Conservation (phyloP, 371 early-diverging fungal genomes). For the Rhizopus sp. region DNA sequence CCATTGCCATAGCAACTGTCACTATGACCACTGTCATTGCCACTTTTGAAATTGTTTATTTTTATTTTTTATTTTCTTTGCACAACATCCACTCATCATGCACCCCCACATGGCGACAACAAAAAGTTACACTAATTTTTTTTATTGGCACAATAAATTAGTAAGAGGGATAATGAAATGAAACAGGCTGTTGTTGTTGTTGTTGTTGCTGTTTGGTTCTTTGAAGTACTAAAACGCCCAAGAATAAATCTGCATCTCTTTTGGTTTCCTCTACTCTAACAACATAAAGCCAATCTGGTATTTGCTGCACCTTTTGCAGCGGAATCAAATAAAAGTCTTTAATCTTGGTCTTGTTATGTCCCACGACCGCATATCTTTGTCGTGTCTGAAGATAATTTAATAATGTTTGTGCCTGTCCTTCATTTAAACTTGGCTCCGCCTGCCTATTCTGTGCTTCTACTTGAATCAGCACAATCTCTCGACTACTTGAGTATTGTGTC, state of each 20-base stretch:
- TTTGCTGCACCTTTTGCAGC: conserved; percentile 44
- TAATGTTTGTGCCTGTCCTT: conserved; percentile 44
- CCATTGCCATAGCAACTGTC: too few species aligned
- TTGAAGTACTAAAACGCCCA: conserved; percentile 57
- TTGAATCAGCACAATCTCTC: conserved; percentile 64
- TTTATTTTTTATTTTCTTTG: too few species aligned
- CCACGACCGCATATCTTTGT: conserved; percentile 70
- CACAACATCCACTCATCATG: too few species aligned
- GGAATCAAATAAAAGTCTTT: conserved; percentile 81
- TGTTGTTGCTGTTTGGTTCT: conserved; percentile 23
- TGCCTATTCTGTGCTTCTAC: conserved; percentile 34
- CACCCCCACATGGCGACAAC: too few species aligned
- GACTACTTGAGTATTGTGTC: conserved; percentile 52
- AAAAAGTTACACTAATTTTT: too few species aligned
- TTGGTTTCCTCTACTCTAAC: conserved; percentile 43
- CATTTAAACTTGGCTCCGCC: conserved; percentile 9
- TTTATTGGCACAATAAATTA: neutral
- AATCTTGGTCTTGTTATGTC: conserved; percentile 61
- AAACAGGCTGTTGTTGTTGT: neutral
- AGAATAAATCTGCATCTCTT: conserved; percentile 41
- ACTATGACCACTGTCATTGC: too few species aligned
- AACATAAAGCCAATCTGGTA: conserved; percentile 59
- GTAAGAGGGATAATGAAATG: conserved; percentile 1
- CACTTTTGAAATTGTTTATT: too few species aligned
- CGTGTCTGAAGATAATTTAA: conserved; percentile 64